Conservation (phyloP, 306 rosid species). For the Malus sieversii region DNA sequence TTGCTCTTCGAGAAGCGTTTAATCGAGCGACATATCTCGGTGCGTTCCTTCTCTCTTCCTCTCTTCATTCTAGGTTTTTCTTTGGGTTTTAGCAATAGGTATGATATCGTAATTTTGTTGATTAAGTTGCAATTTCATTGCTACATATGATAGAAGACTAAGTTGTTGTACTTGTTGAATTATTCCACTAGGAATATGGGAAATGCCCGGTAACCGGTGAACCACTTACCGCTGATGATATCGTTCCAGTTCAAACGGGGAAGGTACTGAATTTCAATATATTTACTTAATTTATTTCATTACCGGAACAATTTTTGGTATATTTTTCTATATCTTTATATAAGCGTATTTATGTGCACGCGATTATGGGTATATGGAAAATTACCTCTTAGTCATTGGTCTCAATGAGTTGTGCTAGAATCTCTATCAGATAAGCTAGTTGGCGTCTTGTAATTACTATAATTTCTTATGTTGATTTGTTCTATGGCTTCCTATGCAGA, state of each 20-base stretch:
- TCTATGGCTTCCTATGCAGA: conserved; percentile 47
- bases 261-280: conserved; percentile 42
- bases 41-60: conserved; percentile 15
- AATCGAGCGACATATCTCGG: conserved; percentile 78
- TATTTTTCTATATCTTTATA: neutral
- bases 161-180: neutral
- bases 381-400: neutral
- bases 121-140: conserved; percentile 8
- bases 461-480: neutral
- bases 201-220: conserved; percentile 94
- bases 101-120: neutral
- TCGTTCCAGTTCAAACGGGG: conserved; percentile 80
- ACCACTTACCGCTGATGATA: conserved; percentile 63
- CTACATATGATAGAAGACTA: neutral
- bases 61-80: conserved; percentile 17
- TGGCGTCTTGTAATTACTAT: neutral
- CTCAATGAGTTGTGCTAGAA: neutral
- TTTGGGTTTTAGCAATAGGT: neutral
- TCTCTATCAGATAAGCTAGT: too few species aligned
- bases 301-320: neutral
- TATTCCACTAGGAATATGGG: conserved; percentile 67
- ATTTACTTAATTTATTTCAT: neutral
- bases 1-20: conserved; percentile 82
- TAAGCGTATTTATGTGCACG: neutral
- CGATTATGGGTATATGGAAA: neutral